phyloP scores from a whole-genome alignment of 2,329 filamentous ascomycete genomes.

The Exophiala alcalophila region DNA sequence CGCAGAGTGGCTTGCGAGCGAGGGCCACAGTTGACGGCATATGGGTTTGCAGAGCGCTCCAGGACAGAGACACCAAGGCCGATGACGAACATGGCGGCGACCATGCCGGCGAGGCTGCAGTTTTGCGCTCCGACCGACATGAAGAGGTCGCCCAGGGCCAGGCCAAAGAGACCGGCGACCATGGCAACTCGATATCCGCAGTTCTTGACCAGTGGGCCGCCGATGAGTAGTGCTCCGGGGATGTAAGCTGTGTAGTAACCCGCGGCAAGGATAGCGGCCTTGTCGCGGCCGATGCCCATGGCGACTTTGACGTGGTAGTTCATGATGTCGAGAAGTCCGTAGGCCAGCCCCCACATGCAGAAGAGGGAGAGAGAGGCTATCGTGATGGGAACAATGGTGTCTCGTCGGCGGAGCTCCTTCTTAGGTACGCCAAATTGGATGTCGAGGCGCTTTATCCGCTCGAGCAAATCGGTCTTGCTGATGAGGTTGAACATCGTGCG shows the following conservation, averaged over 20 bases:
- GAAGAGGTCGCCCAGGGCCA: conserved; percentile 71
- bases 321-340: conserved; percentile 49
- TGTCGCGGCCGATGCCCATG: conserved; percentile 24
- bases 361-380: conserved; percentile 37
- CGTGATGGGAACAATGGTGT: conserved; percentile 22
- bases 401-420: conserved; percentile 10
- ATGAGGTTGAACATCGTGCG: conserved; percentile 16
- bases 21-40: conserved; percentile 71
- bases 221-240: conserved; percentile 26
- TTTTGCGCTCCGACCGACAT: conserved; percentile 27
- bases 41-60: conserved; percentile 75
- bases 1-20: conserved; percentile 71
- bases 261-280: conserved; percentile 28
- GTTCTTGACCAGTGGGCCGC: conserved; percentile 25
- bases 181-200: conserved; percentile 62
- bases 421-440: conserved; percentile 21
- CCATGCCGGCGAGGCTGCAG: conserved; percentile 25
- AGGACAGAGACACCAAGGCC: conserved; percentile 70
- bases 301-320: conserved; percentile 37
- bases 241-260: conserved; percentile 29
- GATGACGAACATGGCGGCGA: conserved; percentile 62
- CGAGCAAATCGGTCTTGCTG: conserved; percentile 57
- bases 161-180: conserved; percentile 67
- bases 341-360: conserved; percentile 54
- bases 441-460: conserved; percentile 37